Evolutionary conservation across 2,329 filamentous ascomycete species (phyloP).

Genomic region (Aspergillus thermomutatus): DNA sequence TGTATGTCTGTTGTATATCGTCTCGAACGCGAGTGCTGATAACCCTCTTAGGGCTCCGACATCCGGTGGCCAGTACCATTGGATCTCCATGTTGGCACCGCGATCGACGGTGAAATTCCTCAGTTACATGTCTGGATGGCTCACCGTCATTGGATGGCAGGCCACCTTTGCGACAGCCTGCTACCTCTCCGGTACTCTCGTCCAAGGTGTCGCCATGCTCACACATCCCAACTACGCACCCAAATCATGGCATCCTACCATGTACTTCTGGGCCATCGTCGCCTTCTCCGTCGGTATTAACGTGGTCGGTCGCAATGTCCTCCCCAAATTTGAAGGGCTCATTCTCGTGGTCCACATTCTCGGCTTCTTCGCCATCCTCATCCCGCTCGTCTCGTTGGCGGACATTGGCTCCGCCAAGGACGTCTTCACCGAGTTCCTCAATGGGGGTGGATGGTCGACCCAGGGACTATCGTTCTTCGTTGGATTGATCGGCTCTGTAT

Average conservation of each 20-base stretch:
- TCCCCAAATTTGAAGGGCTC: constrained; percentile 48
- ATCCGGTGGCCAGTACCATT: constrained; percentile 40
- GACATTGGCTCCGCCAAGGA: constrained; percentile 16
- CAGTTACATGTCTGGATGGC: constrained; percentile 42
- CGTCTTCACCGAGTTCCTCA: constrained; percentile 21
- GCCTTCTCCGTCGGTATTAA: constrained; percentile 42
- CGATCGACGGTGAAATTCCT: constrained; percentile 31
- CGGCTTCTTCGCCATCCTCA: constrained; percentile 52
- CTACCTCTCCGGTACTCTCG: constrained; percentile 30
- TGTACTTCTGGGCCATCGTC: constrained; percentile 46
- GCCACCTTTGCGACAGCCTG: constrained; percentile 36
- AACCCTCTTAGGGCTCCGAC: constrained; percentile 27
- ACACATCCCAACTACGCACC: constrained; percentile 34
- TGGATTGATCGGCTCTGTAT: constrained; percentile 19
- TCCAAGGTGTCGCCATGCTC: constrained; percentile 37
- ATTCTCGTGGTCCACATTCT: constrained; percentile 50
- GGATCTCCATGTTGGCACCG: constrained; percentile 41
- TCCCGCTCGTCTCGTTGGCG: constrained; percentile 44
- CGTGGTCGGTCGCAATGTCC: constrained; percentile 37
- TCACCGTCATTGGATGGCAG: constrained; percentile 45
- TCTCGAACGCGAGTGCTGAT: neutral
- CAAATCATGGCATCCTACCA: constrained; percentile 48
- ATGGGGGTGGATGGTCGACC: constrained; percentile 19
- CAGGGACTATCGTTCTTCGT: constrained; percentile 25
- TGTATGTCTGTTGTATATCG: constrained; percentile 15